phyloP scores from a whole-genome alignment of 441 rosid genomes.

The Isatis lusitanica region DNA sequence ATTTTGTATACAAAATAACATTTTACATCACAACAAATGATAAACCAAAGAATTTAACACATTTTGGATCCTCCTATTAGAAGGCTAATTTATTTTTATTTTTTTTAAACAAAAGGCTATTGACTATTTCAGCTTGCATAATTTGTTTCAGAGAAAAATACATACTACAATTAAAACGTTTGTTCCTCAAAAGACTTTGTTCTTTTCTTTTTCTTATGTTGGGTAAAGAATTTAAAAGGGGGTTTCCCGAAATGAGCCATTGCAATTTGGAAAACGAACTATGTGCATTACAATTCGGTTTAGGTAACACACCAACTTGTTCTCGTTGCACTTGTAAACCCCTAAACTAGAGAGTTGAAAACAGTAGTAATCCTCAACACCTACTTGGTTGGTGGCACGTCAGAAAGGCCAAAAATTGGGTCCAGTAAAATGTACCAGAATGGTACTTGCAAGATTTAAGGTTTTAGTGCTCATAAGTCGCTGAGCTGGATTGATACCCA shows the following conservation, averaged over 20 bases:
- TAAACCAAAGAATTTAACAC: background rate
- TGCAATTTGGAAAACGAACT: conserved; percentile 1
- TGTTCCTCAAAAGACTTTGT: background rate
- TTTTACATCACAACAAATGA: background rate
- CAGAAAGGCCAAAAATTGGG: conserved; percentile 47
- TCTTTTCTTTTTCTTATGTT: conserved; percentile 3
- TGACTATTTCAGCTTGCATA: conserved; percentile 5
- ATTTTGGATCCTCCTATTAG: background rate
- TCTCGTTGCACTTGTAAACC: conserved; percentile 17
- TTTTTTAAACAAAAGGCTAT: background rate
- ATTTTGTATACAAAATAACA: background rate
- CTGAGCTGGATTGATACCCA: conserved; percentile 28
- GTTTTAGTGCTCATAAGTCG: conserved; percentile 34
- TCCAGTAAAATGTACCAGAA: conserved; percentile 35
- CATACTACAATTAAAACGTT: background rate
- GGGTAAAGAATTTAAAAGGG: conserved; percentile 5
- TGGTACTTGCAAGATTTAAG: conserved; percentile 38
- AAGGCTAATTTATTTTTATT: too few species aligned
- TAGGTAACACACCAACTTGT: conserved; percentile 36
- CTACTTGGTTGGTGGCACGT: conserved; percentile 78
- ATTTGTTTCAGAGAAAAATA: background rate
- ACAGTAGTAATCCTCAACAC: conserved; percentile 48
- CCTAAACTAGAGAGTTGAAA: conserved; percentile 29
- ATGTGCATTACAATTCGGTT: conserved; percentile 23
- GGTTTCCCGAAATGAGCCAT: background rate